These are phyloP conservation scores for Russula brevipes DNA, from an alignment of 768 basidiomycete species.

Conservation along the genomic window DNA sequence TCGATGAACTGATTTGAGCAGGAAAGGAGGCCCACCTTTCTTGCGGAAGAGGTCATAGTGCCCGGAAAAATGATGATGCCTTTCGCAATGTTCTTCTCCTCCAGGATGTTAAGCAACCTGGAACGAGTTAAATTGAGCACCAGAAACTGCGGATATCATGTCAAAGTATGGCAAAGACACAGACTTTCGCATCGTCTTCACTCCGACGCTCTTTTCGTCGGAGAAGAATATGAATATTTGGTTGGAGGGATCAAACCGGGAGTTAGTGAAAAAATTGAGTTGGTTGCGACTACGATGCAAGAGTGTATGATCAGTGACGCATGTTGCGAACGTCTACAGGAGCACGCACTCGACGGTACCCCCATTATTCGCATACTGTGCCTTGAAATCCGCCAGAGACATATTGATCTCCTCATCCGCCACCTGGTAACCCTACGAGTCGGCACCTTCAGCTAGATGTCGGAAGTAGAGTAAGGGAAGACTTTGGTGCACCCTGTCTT, in stretches of 20 bases:
- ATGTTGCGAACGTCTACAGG: neutral
- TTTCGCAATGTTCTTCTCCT: conserved; percentile 83
- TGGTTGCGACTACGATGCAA: conserved; percentile 61
- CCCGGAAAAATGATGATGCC: conserved; percentile 95
- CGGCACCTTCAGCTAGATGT: conserved; percentile 29
- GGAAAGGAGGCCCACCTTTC: conserved; percentile 60
- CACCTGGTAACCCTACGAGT: conserved; percentile 79
- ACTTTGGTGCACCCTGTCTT: conserved; percentile 70
- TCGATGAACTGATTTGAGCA: neutral
- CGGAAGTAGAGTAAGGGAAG: conserved; percentile 16
- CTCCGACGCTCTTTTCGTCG: conserved; percentile 92
- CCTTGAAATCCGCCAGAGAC: conserved; percentile 74
- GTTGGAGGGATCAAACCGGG: conserved; percentile 56
- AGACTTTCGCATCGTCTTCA: conserved; percentile 97
- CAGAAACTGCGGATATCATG: conserved; percentile 1
- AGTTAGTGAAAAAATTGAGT: conserved; percentile 87
- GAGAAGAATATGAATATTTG: conserved; percentile 94
- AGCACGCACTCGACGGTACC: conserved; percentile 79
- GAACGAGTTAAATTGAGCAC: neutral
- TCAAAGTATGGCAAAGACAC: conserved; percentile 27
- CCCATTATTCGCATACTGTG: conserved; percentile 61
- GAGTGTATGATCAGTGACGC: neutral
- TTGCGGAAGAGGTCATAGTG: conserved; percentile 94
- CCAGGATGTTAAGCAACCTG: conserved; percentile 84
- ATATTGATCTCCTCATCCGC: conserved; percentile 92